Evolutionary conservation across 257 asterid species (phyloP).

Genomic region (Solanum etuberosum): DNA sequence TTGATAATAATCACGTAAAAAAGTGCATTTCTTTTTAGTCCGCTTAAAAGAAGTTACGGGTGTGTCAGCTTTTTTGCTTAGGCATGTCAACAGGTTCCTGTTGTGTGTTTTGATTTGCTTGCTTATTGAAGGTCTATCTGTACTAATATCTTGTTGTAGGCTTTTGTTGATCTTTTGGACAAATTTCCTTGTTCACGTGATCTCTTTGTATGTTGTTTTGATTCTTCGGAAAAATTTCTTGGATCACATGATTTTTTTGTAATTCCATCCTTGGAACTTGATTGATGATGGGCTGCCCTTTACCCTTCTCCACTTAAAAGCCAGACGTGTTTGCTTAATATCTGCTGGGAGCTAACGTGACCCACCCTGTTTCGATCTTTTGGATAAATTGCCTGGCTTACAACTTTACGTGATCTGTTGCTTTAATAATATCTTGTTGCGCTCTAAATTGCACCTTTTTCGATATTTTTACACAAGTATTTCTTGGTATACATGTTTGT

Average conservation of each 20-base stretch:
- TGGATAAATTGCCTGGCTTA: not conserved
- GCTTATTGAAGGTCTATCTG: not conserved
- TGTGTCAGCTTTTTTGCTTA: not conserved
- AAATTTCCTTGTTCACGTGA: not conserved
- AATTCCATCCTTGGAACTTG: not conserved
- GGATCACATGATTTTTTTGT: not conserved
- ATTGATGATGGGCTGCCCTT: not conserved
- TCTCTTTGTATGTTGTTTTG: not conserved
- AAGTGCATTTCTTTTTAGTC: not conserved
- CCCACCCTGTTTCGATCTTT: not conserved
- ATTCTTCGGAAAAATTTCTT: not conserved
- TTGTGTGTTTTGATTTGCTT: not conserved
- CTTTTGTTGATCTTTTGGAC: not conserved
- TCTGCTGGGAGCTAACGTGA: not conserved
- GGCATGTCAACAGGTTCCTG: not conserved
- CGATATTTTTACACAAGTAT: not conserved
- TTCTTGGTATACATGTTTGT: not conserved
- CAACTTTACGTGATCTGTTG: not conserved
- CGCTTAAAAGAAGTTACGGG: not conserved
- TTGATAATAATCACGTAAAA: not conserved
- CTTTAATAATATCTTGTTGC: not conserved
- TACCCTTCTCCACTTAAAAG: not conserved
- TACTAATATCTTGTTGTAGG: not conserved
- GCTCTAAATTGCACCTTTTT: not conserved
- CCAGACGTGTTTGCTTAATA: not conserved